Evolutionary conservation across 2,329 filamentous ascomycete species (phyloP).

Genomic region (Elsinoe australis): DNA sequence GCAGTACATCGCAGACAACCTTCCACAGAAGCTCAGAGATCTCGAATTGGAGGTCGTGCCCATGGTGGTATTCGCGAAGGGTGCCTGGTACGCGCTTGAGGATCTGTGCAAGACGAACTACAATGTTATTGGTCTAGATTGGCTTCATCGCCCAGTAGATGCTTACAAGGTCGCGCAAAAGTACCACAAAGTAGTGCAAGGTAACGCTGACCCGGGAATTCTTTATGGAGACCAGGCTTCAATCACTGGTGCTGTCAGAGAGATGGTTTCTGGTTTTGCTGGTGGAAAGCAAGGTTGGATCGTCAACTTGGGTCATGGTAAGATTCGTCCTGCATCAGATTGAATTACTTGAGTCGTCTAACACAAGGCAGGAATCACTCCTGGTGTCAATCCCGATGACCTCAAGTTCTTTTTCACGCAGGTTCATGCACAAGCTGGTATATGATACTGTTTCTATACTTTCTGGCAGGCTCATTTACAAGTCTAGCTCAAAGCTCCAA

Average conservation of each 20-base stretch:
- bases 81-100: constrained; percentile 90
- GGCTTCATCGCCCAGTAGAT: constrained; percentile 81
- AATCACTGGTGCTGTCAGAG: constrained; percentile 74
- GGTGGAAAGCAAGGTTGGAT: constrained; percentile 90
- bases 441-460: constrained; percentile 26
- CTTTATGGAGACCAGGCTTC: constrained; percentile 75
- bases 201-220: constrained; percentile 90
- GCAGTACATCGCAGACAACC: constrained; percentile 69
- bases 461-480: constrained; percentile 23
- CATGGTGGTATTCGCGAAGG: constrained; percentile 98
- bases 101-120: constrained; percentile 82
- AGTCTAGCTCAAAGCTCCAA: constrained; percentile 28
- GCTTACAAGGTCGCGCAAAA: constrained; percentile 65
- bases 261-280: constrained; percentile 80
- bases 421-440: constrained; percentile 54
- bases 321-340: too few species aligned
- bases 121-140: constrained; percentile 89
- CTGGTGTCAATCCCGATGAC: constrained; percentile 87
- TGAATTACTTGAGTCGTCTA: too few species aligned
- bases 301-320: constrained; percentile 90
- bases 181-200: constrained; percentile 76
- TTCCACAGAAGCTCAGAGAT: constrained; percentile 66
- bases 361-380: constrained; percentile 67
- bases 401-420: constrained; percentile 92
- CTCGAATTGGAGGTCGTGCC: constrained; percentile 73